These are phyloP conservation scores for Elaeagnus macrophylla DNA, from an alignment of 306 rosid genomes.

Conservation along the genomic window DNA sequence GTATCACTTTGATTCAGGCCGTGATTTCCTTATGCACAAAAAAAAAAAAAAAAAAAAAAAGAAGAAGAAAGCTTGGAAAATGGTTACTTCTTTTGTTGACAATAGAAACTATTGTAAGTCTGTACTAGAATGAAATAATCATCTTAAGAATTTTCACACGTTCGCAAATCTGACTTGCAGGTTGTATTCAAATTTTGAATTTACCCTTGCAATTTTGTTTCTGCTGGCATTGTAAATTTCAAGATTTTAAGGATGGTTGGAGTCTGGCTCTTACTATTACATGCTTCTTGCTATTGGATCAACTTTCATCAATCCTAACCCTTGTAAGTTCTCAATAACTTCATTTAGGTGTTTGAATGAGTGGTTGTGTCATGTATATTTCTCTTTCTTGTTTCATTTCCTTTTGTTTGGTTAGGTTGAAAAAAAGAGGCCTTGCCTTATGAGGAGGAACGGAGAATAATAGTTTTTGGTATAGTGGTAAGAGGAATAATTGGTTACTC, in stretches of 20 bases:
- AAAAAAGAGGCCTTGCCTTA: no score
- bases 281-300: slow-evolving; percentile 56
- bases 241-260: slow-evolving; percentile 81
- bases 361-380: not conserved
- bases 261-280: slow-evolving; percentile 86
- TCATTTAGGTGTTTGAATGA: no score
- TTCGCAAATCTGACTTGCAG: slow-evolving; percentile 28
- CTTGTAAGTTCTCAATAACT: slow-evolving; percentile 42
- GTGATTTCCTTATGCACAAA: no score
- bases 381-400: no score
- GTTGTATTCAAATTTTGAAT: slow-evolving; percentile 75
- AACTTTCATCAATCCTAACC: slow-evolving; percentile 62
- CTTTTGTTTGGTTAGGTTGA: no score
- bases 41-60: no score
- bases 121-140: not conserved
- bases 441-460: no score
- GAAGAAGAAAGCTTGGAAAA: no score
- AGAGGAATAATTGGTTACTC: no score
- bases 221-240: slow-evolving; percentile 48
- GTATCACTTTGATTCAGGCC: no score
- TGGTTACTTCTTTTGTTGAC: no score
- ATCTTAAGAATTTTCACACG: not conserved
- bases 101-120: not conserved
- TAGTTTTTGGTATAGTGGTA: no score
- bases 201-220: slow-evolving; percentile 77